Evolutionary conservation across 768 basidiomycete species (phyloP), one percentile per base, ranked within the genome.

Genomic region (Auricularia cornea): DNA sequence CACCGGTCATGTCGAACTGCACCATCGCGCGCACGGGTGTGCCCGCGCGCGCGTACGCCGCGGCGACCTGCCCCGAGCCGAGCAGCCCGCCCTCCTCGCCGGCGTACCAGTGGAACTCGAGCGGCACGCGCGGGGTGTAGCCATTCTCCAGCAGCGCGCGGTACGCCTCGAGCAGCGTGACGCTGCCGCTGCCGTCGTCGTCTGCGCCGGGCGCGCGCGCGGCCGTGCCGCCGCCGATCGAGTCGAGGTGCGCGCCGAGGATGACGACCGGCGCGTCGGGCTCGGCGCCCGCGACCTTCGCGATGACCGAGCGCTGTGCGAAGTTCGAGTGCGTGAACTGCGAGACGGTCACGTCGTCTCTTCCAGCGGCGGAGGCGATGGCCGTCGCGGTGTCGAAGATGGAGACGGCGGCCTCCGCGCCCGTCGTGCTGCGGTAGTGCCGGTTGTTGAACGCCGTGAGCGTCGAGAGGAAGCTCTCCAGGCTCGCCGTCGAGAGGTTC

Each of bases 191-290:
- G 29, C 61, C 62, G 29, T 63, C 40, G 32, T 63, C 62, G 38
- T 65, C 54, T 3, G 56, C 61, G 52, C 64, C 64, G n/a, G 64
- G 61, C 6, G 61, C 61, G 57, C 29, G 32, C 18, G 62, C 64
- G 44, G 26, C 38, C 14, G 64, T 62, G 18, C 62, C 62, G 33
- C 41, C 35, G 35, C 48, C 20, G 35, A 59, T 18, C 54, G 89
- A 92, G 71, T 97, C 92, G 70, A 94, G 96, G 72, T 96, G 94
- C 2, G 87, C 91, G 63, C 88, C 88, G 61, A 96, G 76, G 59
- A 97, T 78, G 51, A 94, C 83, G 2, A 59, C 51, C 11, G 62
- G 62, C 40, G 51, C 52, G 3, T n/a, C 51, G 18, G 62, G 52
- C 33, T 62, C 56, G n/a, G 52, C 38, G 33, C 62, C 62, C 29